phyloP scores from a whole-genome alignment of 148 eudicot genomes.

The Rhododendron simsii region DNA sequence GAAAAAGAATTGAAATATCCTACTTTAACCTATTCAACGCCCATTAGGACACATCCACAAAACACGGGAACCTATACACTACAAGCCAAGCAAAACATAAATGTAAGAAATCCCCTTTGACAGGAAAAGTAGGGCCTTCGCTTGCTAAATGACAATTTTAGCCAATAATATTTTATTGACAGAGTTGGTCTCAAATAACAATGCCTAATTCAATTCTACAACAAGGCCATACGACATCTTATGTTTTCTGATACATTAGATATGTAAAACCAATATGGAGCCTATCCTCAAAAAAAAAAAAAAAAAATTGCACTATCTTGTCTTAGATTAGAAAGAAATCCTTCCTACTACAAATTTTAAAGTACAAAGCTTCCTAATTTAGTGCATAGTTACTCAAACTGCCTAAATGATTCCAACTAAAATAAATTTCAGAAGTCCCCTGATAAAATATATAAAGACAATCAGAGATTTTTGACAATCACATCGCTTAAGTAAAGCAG shows the following conservation, averaged over 20 bases:
- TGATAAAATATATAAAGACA: not conserved
- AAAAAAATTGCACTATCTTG: not conserved
- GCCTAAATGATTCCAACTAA: not conserved
- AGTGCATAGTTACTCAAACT: not conserved
- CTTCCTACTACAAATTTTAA: not conserved
- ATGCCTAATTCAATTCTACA: not conserved
- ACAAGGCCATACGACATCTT: not conserved
- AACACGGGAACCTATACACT: not conserved
- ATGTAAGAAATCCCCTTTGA: slow-evolving; percentile 12
- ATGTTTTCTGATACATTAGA: not conserved
- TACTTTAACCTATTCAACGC: not conserved
- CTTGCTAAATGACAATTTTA: not conserved
- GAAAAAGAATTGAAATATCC: not conserved
- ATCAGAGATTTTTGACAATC: not conserved
- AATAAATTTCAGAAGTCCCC: not conserved
- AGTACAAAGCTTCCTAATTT: not conserved
- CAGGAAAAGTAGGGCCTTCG: not conserved
- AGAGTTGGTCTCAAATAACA: not conserved
- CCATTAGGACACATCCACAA: not conserved
- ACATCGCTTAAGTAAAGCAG: not conserved
- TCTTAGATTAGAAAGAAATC: not conserved
- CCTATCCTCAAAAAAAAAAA: not conserved
- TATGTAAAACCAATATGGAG: not conserved
- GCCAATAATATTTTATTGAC: not conserved
- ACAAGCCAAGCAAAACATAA: not conserved